A percentile compares a stretch with the other conserved stretches of the same genome.
Evolutionary conservation across 140 eudicot species (phyloP).

Genomic region (Senecio squalidus): DNA sequence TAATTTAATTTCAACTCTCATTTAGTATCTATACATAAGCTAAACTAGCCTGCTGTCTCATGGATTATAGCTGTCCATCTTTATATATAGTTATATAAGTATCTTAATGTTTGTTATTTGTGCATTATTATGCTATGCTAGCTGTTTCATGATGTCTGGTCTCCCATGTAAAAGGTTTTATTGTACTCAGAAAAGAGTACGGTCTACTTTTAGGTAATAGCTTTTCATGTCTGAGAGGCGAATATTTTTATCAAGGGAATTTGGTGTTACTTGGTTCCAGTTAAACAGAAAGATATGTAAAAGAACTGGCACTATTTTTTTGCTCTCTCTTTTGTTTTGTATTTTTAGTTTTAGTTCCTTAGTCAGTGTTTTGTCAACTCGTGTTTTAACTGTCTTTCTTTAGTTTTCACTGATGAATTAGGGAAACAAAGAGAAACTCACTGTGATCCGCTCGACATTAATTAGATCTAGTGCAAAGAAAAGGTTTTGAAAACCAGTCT

Average conservation of each 20-base stretch:
- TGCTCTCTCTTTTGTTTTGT: no score
- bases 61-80: conserved; percentile 6
- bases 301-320: background rate
- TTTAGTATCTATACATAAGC: conserved; percentile 1
- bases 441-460: background rate
- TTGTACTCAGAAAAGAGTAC: background rate
- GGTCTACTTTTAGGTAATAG: no score
- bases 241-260: no score
- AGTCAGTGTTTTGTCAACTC: background rate
- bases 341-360: background rate
- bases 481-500: background rate
- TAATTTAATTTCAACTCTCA: background rate
- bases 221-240: no score
- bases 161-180: background rate
- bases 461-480: background rate
- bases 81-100: background rate
- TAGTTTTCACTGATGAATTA: background rate
- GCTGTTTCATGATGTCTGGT: background rate
- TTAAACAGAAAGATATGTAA: no score
- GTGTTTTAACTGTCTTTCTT: no score
- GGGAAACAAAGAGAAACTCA: background rate
- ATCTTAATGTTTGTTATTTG: background rate
- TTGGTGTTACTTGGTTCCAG: no score
- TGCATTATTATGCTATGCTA: background rate
- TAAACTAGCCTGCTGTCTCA: conserved; percentile 2